Conservation (phyloP, 768 basidiomycete species). For the Kwoniella newhampshirensis region DNA sequence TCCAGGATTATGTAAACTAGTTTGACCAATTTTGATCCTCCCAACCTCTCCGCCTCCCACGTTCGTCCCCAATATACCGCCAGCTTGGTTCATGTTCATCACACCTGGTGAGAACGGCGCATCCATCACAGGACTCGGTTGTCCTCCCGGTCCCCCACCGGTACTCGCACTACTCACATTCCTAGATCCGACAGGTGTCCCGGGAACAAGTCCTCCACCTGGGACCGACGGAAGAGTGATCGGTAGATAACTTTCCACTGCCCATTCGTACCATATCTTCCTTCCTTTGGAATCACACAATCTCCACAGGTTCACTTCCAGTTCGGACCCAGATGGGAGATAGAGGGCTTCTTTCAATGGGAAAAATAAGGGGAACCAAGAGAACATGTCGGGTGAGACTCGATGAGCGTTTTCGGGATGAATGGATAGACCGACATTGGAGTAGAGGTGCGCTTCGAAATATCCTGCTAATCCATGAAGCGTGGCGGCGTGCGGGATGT, state of each 20-base stretch:
- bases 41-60: conserved; percentile 23
- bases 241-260: conserved; percentile 86
- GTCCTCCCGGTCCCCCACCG: conserved; percentile 24
- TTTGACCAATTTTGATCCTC: conserved; percentile 86
- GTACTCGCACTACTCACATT: conserved; percentile 5
- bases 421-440: conserved; percentile 85
- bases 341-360: conserved; percentile 92
- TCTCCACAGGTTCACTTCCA: conserved; percentile 92
- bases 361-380: conserved; percentile 98
- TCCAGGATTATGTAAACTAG: conserved; percentile 82
- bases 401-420: conserved; percentile 84
- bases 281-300: conserved; percentile 75
- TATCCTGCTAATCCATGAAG: conserved; percentile 95
- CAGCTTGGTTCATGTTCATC: too few species aligned
- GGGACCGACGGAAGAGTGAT: conserved; percentile 48
- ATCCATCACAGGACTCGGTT: conserved; percentile 71
- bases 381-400: conserved; percentile 93
- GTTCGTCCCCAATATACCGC: too few species aligned
- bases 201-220: conserved; percentile 16
- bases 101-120: conserved; percentile 51
- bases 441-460: conserved; percentile 91
- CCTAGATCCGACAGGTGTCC: conserved; percentile 8
- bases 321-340: conserved; percentile 84
- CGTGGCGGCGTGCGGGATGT: conserved; percentile 90
- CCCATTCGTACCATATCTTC: conserved; percentile 97